phyloP scores from a whole-genome alignment of 2,329 filamentous ascomycete genomes.

The Ophiobolus disseminans region DNA sequence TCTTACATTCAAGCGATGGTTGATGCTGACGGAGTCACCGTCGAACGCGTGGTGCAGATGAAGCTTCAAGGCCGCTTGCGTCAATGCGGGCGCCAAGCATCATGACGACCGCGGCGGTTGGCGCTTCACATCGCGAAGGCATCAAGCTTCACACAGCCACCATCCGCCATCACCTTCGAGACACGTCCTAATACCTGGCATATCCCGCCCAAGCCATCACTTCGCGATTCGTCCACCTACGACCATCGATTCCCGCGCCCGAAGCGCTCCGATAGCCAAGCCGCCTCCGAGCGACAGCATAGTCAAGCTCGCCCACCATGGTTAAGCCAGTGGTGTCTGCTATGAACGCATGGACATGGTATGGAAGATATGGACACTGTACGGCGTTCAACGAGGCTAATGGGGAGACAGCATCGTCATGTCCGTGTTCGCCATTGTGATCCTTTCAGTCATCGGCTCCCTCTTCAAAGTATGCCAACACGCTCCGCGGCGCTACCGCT shows the following conservation, averaged over 20 bases:
- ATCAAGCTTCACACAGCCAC: conserved; percentile 12
- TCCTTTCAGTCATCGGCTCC: conserved; percentile 69
- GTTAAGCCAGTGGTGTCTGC: conserved; percentile 97
- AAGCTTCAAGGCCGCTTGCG: background rate
- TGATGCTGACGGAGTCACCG: background rate
- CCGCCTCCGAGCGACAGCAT: conserved; percentile 14
- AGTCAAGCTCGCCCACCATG: conserved; percentile 62
- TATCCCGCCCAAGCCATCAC: background rate
- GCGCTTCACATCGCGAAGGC: too few relatives aligned
- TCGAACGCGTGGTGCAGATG: background rate
- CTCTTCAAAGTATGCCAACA: conserved; percentile 70
- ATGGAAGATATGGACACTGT: conserved; percentile 46
- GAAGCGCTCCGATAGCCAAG: conserved; percentile 7
- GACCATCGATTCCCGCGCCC: background rate
- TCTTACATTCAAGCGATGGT: too few relatives aligned
- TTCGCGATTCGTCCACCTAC: background rate
- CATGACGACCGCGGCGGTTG: too few relatives aligned
- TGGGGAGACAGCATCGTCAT: conserved; percentile 68
- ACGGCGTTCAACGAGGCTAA: conserved; percentile 24
- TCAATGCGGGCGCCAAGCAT: conserved; percentile 11
- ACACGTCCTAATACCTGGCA: background rate
- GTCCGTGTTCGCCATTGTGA: conserved; percentile 69
- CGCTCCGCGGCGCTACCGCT: background rate
- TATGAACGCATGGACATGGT: conserved; percentile 96
- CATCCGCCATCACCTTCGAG: conserved; percentile 2